Conservation (phyloP, 140 eudicot species). For the Ambrosia hybrid region DNA sequence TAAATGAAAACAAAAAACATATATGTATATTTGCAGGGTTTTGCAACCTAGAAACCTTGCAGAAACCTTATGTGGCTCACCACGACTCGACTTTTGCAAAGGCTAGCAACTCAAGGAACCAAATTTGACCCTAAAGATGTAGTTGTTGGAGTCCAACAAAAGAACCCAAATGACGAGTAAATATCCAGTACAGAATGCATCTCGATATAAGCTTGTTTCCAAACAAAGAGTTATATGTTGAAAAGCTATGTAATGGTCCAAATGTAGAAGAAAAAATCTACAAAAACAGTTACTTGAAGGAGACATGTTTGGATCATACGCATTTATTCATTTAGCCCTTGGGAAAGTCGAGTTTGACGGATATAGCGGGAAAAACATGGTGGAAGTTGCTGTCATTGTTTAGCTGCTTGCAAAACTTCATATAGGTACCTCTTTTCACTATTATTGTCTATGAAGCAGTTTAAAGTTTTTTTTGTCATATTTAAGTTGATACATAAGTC, state of each 20-base stretch:
- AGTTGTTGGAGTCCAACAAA: no score
- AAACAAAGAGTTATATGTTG: constrained; percentile 50
- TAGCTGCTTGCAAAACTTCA: constrained; percentile 50
- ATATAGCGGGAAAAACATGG: constrained; percentile 50
- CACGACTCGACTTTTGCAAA: no score
- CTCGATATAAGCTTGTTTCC: constrained; percentile 70
- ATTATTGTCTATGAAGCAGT: no score
- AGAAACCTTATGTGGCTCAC: constrained; percentile 96
- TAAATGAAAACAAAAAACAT: not conserved
- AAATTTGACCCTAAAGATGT: no score
- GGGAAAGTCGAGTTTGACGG: constrained; percentile 55
- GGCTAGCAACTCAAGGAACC: no score
- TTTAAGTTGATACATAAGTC: no score
- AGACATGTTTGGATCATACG: constrained; percentile 48
- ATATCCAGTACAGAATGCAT: constrained; percentile 84
- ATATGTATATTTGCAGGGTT: constrained; percentile 48
- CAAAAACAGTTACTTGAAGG: constrained; percentile 47
- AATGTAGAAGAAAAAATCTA: constrained; percentile 45
- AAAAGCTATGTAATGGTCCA: constrained; percentile 54
- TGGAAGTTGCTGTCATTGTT: constrained; percentile 58
- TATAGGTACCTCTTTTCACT: constrained; percentile 40
- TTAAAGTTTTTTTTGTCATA: no score
- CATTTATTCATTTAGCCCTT: constrained; percentile 47
- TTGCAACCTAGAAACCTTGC: constrained; percentile 89
- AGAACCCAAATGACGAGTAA: constrained; percentile 2